A percentile compares a stretch with the other conserved stretches of the same genome.
These are phyloP conservation scores for Plasmodium gaboni DNA, from an alignment of 169 alveolate species.

Conservation along the genomic window DNA sequence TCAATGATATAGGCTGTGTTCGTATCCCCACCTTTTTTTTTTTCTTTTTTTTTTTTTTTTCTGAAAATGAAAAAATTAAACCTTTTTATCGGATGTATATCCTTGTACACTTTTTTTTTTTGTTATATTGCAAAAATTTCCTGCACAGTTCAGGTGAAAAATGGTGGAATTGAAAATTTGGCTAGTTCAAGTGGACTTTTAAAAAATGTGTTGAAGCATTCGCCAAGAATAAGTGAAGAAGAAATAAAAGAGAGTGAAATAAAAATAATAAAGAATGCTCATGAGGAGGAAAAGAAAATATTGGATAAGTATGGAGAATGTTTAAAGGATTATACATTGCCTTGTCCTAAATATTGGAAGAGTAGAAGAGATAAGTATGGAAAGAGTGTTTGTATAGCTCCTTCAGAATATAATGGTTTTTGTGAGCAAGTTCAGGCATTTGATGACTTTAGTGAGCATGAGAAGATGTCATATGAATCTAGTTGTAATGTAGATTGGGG, in stretches of 20 bases:
- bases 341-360: conserved; percentile 76
- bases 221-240: conserved; percentile 62
- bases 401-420: conserved; percentile 47
- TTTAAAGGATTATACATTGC: conserved; percentile 72
- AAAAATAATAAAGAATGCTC: conserved; percentile 50
- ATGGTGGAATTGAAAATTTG: conserved; percentile 24
- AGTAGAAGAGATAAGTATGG: conserved; percentile 11
- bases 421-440: conserved; percentile 62
- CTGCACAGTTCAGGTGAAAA: conserved; percentile 17
- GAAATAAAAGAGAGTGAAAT: conserved; percentile 64
- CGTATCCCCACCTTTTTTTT: not conserved
- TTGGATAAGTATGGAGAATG: conserved; percentile 34
- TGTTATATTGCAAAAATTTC: not conserved
- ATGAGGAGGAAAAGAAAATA: conserved; percentile 66
- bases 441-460: conserved; percentile 50
- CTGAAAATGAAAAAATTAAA: conserved; percentile 19
- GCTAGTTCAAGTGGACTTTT: conserved; percentile 56
- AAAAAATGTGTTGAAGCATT: conserved; percentile 57
- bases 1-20: no score
- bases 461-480: conserved; percentile 50
- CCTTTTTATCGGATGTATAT: conserved; percentile 2
- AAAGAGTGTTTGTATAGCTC: conserved; percentile 67
- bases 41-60: not conserved
- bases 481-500: conserved; percentile 77
- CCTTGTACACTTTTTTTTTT: not conserved